A percentile compares a stretch with the other conserved stretches of the same genome.
Conservation (phyloP, 768 basidiomycete genomes). For the Mycena alexandri region DNA sequence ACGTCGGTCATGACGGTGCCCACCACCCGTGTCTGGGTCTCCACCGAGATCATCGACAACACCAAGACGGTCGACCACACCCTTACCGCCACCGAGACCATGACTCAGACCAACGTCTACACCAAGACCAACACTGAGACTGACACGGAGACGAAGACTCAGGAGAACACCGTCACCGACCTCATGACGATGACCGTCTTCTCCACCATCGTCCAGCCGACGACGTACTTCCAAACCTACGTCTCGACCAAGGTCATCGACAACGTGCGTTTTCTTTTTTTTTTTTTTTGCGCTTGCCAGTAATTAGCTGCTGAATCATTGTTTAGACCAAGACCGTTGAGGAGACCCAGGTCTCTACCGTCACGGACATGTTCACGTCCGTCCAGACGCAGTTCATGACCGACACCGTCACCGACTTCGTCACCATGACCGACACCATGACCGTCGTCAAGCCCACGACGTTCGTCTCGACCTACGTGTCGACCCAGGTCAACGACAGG, state of each 20-base stretch:
- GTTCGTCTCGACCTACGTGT: constrained; percentile 63
- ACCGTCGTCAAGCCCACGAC: constrained; percentile 73
- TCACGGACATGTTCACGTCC: constrained; percentile 66
- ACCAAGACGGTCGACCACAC: constrained; percentile 70
- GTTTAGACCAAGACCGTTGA: constrained; percentile 67
- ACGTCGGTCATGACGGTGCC: constrained; percentile 69
- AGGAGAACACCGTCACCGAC: constrained; percentile 68
- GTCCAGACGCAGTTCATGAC: constrained; percentile 70
- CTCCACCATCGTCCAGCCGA: constrained; percentile 66
- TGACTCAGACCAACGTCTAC: constrained; percentile 68
- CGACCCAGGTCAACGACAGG: constrained; percentile 71
- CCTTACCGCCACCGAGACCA: constrained; percentile 72
- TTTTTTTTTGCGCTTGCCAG: not conserved
- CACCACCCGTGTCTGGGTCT: constrained; percentile 76
- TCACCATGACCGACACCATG: constrained; percentile 65
- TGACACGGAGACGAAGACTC: constrained; percentile 61
- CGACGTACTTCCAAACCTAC: constrained; percentile 67
- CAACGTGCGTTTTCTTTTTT: constrained; percentile 60
- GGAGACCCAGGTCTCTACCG: constrained; percentile 62
- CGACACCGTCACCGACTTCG: constrained; percentile 63
- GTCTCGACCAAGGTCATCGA: constrained; percentile 70
- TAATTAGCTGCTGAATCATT: constrained; percentile 1
- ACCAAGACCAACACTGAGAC: constrained; percentile 62
- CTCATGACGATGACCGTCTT: constrained; percentile 67
- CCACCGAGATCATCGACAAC: constrained; percentile 72